These are phyloP conservation scores for Parastagonospora nodorum DNA, from an alignment of 2,329 filamentous ascomycete species.

Conservation along the genomic window DNA sequence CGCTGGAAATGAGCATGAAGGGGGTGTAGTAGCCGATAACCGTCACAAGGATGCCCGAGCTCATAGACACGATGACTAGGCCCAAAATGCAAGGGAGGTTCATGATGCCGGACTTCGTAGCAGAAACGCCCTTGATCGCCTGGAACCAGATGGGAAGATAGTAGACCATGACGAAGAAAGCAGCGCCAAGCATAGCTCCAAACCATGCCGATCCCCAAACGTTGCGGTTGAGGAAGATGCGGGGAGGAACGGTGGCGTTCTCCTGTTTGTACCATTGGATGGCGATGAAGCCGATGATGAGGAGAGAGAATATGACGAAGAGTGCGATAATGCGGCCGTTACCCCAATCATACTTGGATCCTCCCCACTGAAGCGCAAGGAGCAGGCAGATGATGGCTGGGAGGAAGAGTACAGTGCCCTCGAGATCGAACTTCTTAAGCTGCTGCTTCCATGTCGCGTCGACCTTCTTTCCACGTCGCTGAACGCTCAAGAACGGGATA, in stretches of 20 bases:
- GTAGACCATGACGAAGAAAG: constrained; percentile 53
- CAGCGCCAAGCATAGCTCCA: constrained; percentile 48
- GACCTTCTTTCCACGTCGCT: constrained; percentile 39
- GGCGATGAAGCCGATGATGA: constrained; percentile 48
- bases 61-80: constrained; percentile 51
- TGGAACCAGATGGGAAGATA: constrained; percentile 57
- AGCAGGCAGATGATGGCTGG: constrained; percentile 55
- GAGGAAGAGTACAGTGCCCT: constrained; percentile 51
- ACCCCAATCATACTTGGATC: constrained; percentile 53
- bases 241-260: constrained; percentile 53
- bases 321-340: constrained; percentile 53
- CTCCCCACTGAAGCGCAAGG: constrained; percentile 58
- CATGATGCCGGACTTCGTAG: constrained; percentile 55
- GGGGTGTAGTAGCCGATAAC: constrained; percentile 56
- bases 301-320: constrained; percentile 52
- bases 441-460: constrained; percentile 45
- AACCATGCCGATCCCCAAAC: constrained; percentile 51
- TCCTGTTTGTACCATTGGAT: constrained; percentile 53
- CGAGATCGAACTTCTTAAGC: constrained; percentile 54
- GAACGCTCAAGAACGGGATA: constrained; percentile 46
- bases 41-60: constrained; percentile 48
- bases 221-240: constrained; percentile 53
- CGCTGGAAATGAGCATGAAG: constrained; percentile 50
- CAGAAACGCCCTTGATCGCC: constrained; percentile 53
- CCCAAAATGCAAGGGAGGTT: constrained; percentile 54